Evolutionary conservation across 441 rosid genomes (phyloP), one percentile per base, ranked within the genome.

Genomic region (Gossypium schwendimanii): DNA sequence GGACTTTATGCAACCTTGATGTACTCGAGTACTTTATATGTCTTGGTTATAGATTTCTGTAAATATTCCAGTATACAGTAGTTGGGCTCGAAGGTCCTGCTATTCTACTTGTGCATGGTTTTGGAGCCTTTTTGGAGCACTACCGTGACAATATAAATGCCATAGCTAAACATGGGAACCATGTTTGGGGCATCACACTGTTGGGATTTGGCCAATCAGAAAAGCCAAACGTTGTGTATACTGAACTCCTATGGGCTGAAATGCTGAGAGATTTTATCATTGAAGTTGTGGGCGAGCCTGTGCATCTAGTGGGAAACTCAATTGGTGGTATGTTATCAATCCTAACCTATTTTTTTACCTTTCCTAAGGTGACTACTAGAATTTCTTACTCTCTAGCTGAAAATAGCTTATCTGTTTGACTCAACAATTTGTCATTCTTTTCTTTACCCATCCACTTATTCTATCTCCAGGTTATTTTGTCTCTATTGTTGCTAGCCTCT

Each of bases 201-300:
- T 71, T 94, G 71, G 97, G 98, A 58, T 94, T 94, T 83, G 97
- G 98, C 79, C 87, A 84, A 84, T 94, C 98, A 73, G 97, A 94
- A 69, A 94, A 94, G 85, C 97, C 98, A 45, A 91, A 89, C 77
- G 70, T 86, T 69, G 82, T 89, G 24, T 91, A 94, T 79, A 90
- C 93, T 14, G 98, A 94, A 82, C 86, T 87, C 41, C 69, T 89
- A 77, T 94, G 97, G 98, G 91, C 95, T 62, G 93, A 91, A 82
- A 50, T 94, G 78, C 79, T 94, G 70, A 88, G 93, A 81, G 98
- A 94, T 81, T 91, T 94, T 78, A 80, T 89, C 58, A 73, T 82
- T 73, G 93, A 89, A 75, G 88, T 90, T 67, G 92, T 91, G 11
- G 86, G 89, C 9, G 96, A 94, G 79, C 91, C 98, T 15, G 92